Conservation (phyloP, 371 early-diverging fungal species). For the Mucor irregularis region DNA sequence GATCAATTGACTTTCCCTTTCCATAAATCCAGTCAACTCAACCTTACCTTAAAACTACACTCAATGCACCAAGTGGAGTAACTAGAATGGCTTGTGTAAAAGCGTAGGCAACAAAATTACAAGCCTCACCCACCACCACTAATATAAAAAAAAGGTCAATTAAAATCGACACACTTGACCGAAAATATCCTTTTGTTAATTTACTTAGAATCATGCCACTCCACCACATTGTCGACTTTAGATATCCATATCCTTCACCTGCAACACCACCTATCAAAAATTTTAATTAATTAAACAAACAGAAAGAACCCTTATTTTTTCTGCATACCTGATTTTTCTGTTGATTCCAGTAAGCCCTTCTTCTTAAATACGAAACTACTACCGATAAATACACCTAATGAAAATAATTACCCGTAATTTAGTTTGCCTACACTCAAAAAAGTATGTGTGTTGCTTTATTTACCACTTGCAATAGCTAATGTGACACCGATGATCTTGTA, state of each 20-base stretch:
- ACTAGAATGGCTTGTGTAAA: constrained; percentile 94
- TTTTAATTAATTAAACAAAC: neutral
- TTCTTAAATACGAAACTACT: constrained; percentile 92
- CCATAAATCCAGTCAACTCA: neutral
- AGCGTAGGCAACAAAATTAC: constrained; percentile 95
- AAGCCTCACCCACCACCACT: constrained; percentile 85
- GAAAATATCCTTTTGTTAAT: neutral
- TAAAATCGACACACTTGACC: neutral
- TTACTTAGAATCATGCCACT: constrained; percentile 83
- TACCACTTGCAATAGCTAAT: constrained; percentile 78
- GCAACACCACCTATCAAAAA: constrained; percentile 47
- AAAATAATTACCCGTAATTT: neutral
- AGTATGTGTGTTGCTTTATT: neutral
- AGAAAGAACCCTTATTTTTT: neutral
- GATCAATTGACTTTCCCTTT: neutral
- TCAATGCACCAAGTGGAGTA: constrained; percentile 92
- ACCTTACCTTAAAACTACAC: constrained; percentile 56
- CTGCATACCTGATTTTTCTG: constrained; percentile 54
- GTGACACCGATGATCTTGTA: constrained; percentile 86
- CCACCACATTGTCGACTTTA: constrained; percentile 93
- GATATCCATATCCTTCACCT: constrained; percentile 82
- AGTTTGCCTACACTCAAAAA: neutral
- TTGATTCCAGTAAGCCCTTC: constrained; percentile 82
- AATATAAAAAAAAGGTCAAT: neutral
- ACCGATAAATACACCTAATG: constrained; percentile 83